Evolutionary conservation across 2,329 filamentous ascomycete genomes (phyloP).

Genomic region (Arthroderma sp.): DNA sequence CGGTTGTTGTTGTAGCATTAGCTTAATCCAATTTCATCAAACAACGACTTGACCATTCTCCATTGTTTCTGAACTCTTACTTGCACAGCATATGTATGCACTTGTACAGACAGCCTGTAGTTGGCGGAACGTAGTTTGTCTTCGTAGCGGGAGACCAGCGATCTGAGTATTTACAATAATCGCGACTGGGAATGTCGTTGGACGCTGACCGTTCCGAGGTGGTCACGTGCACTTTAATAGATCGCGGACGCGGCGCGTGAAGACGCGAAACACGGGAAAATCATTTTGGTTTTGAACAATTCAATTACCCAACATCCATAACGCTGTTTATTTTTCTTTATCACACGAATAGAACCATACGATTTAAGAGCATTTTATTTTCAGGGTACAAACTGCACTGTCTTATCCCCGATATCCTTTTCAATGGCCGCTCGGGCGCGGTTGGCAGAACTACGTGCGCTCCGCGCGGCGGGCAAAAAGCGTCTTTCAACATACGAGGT

Average conservation of each 20-base stretch:
- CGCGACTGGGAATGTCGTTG: too few species aligned
- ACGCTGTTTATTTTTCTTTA: neutral
- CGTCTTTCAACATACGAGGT: conserved; percentile 77
- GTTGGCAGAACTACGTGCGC: conserved; percentile 63
- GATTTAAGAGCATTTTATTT: neutral
- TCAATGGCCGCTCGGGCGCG: conserved; percentile 12
- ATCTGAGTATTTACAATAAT: too few species aligned
- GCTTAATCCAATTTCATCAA: too few species aligned
- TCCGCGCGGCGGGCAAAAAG: conserved; percentile 83
- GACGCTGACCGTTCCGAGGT: too few species aligned
- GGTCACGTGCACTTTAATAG: too few species aligned
- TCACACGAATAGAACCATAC: neutral
- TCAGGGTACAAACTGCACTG: neutral
- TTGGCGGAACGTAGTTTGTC: too few species aligned
- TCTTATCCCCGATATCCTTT: neutral
- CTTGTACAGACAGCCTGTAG: too few species aligned
- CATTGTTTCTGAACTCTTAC: too few species aligned
- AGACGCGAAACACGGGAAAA: conserved; percentile 1
- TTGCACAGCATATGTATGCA: too few species aligned
- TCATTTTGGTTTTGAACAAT: neutral
- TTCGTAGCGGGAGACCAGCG: too few species aligned
- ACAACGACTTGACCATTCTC: too few species aligned
- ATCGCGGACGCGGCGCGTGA: neutral
- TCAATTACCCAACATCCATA: neutral
- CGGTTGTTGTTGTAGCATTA: too few species aligned